Evolutionary conservation across 768 basidiomycete genomes (phyloP).

Genomic region (Cubamyces lactineus): DNA sequence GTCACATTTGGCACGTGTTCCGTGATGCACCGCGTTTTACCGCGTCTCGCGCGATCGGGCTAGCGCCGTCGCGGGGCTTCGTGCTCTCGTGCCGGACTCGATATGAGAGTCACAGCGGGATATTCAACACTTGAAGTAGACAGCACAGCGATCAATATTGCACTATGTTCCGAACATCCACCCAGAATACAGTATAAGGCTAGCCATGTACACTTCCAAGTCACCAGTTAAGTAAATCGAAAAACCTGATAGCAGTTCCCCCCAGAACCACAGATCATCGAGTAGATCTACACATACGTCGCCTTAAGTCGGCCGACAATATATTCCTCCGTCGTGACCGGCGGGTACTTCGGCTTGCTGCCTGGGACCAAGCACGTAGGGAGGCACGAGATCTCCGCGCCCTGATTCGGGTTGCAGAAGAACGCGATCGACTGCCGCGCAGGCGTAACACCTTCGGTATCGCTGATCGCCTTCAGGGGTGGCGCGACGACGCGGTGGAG

Average conservation of each 20-base stretch:
- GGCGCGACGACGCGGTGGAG: constrained; percentile 85
- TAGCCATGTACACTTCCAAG: no score
- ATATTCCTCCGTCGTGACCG: constrained; percentile 75
- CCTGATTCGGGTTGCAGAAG: constrained; percentile 84
- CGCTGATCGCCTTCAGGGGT: constrained; percentile 49
- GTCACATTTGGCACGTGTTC: constrained; percentile 10
- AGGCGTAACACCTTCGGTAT: constrained; percentile 59
- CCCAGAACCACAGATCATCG: no score
- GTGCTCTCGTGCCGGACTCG: no score
- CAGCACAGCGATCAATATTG: no score
- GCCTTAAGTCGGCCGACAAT: constrained; percentile 65
- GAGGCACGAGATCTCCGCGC: constrained; percentile 67
- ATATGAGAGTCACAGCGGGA: no score
- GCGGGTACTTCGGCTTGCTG: constrained; percentile 59
- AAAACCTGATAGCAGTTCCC: no score
- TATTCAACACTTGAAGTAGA: no score
- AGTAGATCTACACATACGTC: constrained; percentile 21
- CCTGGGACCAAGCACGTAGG: constrained; percentile 63
- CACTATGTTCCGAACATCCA: no score
- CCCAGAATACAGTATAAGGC: no score
- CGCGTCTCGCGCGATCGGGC: no score
- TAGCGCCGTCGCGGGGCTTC: no score
- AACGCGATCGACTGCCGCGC: constrained; percentile 81
- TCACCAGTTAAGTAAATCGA: no score
- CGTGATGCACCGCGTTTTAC: constrained; percentile 4